Evolutionary conservation across 2,329 filamentous ascomycete species (phyloP).

Genomic region (Raffaelea arxii): DNA sequence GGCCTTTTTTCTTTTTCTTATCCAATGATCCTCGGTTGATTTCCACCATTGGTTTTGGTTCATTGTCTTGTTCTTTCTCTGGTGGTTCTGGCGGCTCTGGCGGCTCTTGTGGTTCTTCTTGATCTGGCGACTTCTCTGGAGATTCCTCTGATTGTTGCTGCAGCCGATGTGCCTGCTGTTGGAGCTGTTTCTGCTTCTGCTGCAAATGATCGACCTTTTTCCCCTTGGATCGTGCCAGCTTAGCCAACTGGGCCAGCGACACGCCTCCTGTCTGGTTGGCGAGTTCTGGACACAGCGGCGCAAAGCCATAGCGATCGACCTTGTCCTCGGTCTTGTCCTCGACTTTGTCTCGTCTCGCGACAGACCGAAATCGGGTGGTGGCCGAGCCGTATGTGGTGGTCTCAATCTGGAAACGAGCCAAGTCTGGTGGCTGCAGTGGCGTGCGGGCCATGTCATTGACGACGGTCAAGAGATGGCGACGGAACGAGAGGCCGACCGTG

Average conservation of each 20-base stretch:
- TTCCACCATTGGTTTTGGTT: too few relatives aligned
- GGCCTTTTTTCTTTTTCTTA: too few relatives aligned
- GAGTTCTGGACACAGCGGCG: background rate
- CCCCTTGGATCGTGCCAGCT: too few relatives aligned
- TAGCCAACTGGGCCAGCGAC: background rate
- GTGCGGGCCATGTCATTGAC: slow-evolving; percentile 21
- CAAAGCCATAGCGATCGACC: too few relatives aligned
- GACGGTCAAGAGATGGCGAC: slow-evolving; percentile 23
- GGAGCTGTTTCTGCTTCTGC: background rate
- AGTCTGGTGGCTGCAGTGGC: slow-evolving; percentile 28
- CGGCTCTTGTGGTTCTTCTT: too few relatives aligned
- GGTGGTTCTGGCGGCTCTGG: too few relatives aligned
- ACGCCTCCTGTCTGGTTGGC: background rate
- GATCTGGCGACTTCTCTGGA: too few relatives aligned
- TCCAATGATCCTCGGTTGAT: too few relatives aligned
- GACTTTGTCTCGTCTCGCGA: background rate
- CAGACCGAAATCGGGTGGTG: background rate
- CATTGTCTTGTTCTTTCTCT: too few relatives aligned
- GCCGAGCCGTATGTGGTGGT: slow-evolving; percentile 25
- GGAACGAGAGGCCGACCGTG: slow-evolving; percentile 25
- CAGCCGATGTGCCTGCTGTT: background rate
- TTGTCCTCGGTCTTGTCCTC: too few relatives aligned
- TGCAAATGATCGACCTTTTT: background rate
- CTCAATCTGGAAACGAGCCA: slow-evolving; percentile 30
- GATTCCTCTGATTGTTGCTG: too few relatives aligned